phyloP scores from a whole-genome alignment of 441 rosid genomes.

The Populus hybrid region DNA sequence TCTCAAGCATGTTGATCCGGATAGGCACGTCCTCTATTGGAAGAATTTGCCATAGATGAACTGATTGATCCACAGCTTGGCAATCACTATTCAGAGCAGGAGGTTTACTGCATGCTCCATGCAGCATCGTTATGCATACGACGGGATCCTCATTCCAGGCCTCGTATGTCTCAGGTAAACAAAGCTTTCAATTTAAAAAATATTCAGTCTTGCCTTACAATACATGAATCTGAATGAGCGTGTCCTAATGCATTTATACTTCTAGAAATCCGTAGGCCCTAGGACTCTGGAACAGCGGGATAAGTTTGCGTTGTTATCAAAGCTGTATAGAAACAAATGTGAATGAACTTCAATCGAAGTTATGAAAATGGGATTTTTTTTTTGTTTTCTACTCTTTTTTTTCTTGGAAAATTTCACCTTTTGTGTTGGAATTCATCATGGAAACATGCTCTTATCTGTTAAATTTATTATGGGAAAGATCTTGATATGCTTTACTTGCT shows the following conservation, averaged over 20 bases:
- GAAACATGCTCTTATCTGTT: not conserved
- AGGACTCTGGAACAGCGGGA: not conserved
- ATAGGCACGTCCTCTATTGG: conserved; percentile 92
- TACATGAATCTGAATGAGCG: not conserved
- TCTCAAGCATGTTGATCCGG: conserved; percentile 22
- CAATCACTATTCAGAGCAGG: conserved; percentile 57
- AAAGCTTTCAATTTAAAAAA: not conserved
- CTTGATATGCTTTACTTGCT: not conserved
- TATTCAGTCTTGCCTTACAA: not conserved
- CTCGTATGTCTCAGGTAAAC: conserved; percentile 96
- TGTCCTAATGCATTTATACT: not conserved
- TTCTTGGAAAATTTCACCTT: not conserved
- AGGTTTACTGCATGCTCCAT: conserved; percentile 84
- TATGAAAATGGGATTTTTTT: not conserved
- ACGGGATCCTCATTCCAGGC: conserved; percentile 85
- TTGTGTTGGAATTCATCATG: not conserved
- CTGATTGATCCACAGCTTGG: conserved; percentile 71
- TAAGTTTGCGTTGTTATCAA: not conserved
- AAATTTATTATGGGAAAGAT: not conserved
- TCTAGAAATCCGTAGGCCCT: not conserved
- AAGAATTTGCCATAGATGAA: conserved; percentile 73
- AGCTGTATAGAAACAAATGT: not conserved
- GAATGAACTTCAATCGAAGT: not conserved
- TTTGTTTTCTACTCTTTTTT: no score
- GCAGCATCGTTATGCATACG: conserved; percentile 90